These are phyloP conservation scores for Solanum hybrid DNA, from an alignment of 305 asterid genomes.

Conservation along the genomic window DNA sequence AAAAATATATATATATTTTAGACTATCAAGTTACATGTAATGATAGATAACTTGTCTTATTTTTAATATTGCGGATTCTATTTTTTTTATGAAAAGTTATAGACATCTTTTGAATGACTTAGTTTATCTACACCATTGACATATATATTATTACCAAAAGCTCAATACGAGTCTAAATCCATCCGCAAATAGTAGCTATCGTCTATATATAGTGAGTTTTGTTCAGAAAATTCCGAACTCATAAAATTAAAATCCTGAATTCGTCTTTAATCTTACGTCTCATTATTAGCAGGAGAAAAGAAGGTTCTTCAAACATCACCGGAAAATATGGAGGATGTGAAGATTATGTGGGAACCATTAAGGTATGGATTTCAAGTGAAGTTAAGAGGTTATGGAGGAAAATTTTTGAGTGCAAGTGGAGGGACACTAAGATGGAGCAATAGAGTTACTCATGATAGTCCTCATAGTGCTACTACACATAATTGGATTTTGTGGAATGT, in stretches of 20 bases:
- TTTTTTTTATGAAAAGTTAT: not conserved
- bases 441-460: constrained; percentile 65
- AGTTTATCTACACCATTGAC: not conserved
- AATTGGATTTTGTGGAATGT: constrained; percentile 79
- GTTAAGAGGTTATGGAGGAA: constrained; percentile 43
- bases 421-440: constrained; percentile 92
- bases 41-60: not conserved
- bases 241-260: not conserved
- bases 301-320: constrained; percentile 30
- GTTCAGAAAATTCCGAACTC: not conserved
- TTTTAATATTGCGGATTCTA: not conserved
- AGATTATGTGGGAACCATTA: constrained; percentile 64
- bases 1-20: not conserved
- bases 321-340: constrained; percentile 29
- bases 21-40: not conserved
- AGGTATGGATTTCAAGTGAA: constrained; percentile 78
- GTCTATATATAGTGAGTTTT: not conserved
- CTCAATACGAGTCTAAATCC: not conserved
- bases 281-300: not conserved
- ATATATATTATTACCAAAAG: not conserved
- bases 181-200: not conserved
- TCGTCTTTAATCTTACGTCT: not conserved
- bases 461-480: constrained; percentile 36
- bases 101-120: not conserved
- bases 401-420: constrained; percentile 74